Percentiles rank a stretch among this genome's conserved stretches.
Conservation (phyloP, 345 rosid genomes). For the Hevea brasiliensis region DNA sequence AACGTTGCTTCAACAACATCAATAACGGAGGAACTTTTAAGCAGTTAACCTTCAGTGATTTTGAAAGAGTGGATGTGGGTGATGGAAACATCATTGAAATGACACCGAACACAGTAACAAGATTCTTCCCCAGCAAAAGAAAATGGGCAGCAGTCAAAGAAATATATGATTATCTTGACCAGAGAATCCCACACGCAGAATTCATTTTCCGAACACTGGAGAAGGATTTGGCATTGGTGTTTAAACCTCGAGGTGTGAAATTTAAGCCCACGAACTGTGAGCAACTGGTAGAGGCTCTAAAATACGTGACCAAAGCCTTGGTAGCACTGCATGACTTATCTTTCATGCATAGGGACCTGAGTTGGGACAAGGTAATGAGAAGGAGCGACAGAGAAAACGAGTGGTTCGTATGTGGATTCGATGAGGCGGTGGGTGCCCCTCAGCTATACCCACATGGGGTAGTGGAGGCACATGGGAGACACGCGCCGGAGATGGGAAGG, state of each 20-base stretch:
- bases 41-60: constrained; percentile 62
- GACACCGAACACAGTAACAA: constrained; percentile 70
- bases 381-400: constrained; percentile 53
- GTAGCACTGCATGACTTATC: constrained; percentile 88
- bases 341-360: constrained; percentile 92
- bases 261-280: constrained; percentile 60
- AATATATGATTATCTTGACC: constrained; percentile 70
- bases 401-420: constrained; percentile 88
- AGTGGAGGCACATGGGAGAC: constrained; percentile 51
- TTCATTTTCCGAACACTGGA: constrained; percentile 50
- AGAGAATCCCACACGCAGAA: constrained; percentile 84
- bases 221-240: constrained; percentile 55
- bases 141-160: constrained; percentile 75
- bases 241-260: constrained; percentile 76
- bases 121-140: constrained; percentile 54
- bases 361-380: constrained; percentile 83
- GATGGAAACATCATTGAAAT: constrained; percentile 51
- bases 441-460: constrained; percentile 64
- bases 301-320: constrained; percentile 79
- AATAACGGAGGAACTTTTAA: constrained; percentile 23
- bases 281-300: constrained; percentile 77
- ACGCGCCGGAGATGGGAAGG: constrained; percentile 90
- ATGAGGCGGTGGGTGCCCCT: constrained; percentile 73
- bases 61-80: constrained; percentile 57
- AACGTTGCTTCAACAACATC: constrained; percentile 47